Conservation (phyloP, 352 stramenopile species). For the Aphanomyces stellatus region DNA sequence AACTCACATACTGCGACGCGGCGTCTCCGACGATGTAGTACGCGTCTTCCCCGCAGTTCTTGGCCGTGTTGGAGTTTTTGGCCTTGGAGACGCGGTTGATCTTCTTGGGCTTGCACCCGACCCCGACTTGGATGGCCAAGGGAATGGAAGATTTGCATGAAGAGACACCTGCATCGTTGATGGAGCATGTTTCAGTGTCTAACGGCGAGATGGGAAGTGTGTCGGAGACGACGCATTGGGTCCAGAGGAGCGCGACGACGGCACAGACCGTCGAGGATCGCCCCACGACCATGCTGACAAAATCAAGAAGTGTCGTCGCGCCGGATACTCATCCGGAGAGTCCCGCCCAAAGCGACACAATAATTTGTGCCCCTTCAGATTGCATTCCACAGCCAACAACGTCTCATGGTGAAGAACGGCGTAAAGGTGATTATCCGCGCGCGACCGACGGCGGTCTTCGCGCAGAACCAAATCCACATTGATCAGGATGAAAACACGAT, state of each 20-base stretch:
- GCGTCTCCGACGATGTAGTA: neutral
- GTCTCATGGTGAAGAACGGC: slow-evolving; percentile 52
- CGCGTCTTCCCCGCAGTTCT: slow-evolving; percentile 10
- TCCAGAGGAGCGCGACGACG: neutral
- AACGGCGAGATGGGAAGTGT: neutral
- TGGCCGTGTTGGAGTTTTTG: neutral
- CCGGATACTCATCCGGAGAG: neutral
- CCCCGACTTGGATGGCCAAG: neutral
- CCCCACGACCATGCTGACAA: neutral
- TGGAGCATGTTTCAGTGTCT: neutral
- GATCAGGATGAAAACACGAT: slow-evolving; percentile 68
- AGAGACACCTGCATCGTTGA: neutral
- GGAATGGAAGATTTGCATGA: neutral
- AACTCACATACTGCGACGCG: neutral
- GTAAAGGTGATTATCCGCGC: slow-evolving; percentile 83
- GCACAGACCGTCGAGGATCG: neutral
- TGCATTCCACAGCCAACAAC: too few relatives aligned
- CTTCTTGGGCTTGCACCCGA: slow-evolving; percentile 18
- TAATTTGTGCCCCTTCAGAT: neutral
- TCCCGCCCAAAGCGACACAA: too few relatives aligned
- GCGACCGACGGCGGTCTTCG: slow-evolving; percentile 66
- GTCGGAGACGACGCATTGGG: neutral
- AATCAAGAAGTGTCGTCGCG: too few relatives aligned
- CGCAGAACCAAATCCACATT: slow-evolving; percentile 67
- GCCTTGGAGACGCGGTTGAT: neutral